A percentile compares a stretch with the other conserved stretches of the same genome.
These are phyloP conservation scores for Exophiala oligosperma DNA, from an alignment of 2,329 filamentous ascomycete genomes.

Conservation along the genomic window DNA sequence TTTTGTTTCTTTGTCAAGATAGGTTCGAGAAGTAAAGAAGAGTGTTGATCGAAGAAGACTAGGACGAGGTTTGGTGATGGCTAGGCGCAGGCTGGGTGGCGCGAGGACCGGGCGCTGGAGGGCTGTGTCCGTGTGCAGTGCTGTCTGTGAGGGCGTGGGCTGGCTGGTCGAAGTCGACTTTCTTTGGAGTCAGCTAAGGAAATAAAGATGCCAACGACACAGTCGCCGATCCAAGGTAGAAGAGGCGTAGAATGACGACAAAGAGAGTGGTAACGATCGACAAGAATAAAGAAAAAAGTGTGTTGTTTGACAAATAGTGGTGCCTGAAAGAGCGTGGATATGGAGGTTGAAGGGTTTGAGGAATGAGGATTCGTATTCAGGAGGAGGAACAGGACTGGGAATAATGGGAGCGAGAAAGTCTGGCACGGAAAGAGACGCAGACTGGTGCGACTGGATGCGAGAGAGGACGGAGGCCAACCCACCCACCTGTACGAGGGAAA, in stretches of 20 bases:
- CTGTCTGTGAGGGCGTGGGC: constrained; percentile 5
- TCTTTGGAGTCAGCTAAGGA: constrained; percentile 4
- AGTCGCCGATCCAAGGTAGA: constrained; percentile 15
- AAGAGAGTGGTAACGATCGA: constrained; percentile 20
- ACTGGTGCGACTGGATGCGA: too few species aligned
- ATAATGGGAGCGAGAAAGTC: too few species aligned
- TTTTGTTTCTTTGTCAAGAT: background rate
- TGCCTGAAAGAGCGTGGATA: constrained; percentile 24
- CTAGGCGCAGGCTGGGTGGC: constrained; percentile 20
- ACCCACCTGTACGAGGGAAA: background rate
- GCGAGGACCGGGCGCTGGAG: constrained; percentile 18
- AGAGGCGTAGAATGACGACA: constrained; percentile 10
- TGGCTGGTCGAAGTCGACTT: constrained; percentile 6
- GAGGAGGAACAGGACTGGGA: constrained; percentile 11
- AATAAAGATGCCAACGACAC: constrained; percentile 10
- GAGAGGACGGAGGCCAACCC: background rate
- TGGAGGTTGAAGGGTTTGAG: constrained; percentile 8
- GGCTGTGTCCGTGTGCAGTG: constrained; percentile 9
- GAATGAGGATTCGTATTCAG: constrained; percentile 15
- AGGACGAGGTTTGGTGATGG: constrained; percentile 8
- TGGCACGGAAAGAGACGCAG: background rate
- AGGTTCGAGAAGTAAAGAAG: constrained; percentile 5
- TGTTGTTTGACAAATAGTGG: constrained; percentile 16
- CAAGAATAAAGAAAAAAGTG: constrained; percentile 13
- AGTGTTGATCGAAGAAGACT: background rate